Percentiles rank a stretch among this genome's conserved stretches.
phyloP scores from a whole-genome alignment of 129 eudicot species.

The Apium graveolens region DNA sequence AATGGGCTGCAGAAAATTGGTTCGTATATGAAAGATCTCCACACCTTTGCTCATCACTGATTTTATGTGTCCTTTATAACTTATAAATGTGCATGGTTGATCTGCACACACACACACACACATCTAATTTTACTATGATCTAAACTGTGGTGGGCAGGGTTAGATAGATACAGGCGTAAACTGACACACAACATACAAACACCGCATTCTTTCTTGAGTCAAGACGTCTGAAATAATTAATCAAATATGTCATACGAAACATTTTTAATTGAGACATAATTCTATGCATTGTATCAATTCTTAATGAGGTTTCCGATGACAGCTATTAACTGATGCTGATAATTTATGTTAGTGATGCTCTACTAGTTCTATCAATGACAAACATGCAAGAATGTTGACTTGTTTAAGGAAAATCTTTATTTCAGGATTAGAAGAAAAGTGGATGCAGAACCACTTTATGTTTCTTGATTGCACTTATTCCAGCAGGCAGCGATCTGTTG shows the following conservation, averaged over 20 bases:
- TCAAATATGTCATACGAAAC: not conserved
- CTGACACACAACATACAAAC: not conserved
- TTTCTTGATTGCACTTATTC: conserved; percentile 21
- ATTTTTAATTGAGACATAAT: not conserved
- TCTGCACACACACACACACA: not conserved
- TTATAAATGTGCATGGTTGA: not conserved
- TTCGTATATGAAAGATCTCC: conserved; percentile 20
- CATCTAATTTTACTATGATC: not conserved
- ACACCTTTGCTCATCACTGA: not conserved
- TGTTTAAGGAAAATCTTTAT: not conserved
- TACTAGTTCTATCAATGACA: not conserved
- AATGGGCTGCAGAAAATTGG: conserved; percentile 87
- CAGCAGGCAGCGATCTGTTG: not conserved
- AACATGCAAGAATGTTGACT: not conserved
- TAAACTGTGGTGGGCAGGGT: not conserved
- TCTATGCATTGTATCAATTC: not conserved
- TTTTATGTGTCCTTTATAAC: not conserved
- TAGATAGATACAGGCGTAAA: not conserved
- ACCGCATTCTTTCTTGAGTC: not conserved
- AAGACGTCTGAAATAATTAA: not conserved
- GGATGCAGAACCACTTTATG: conserved; percentile 79
- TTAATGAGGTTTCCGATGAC: not conserved
- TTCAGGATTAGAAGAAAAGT: conserved; percentile 78
- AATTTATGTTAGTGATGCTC: not conserved
- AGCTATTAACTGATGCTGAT: not conserved